phyloP scores from a whole-genome alignment of 106 monocot species.

The Dendrobium catenatum region DNA sequence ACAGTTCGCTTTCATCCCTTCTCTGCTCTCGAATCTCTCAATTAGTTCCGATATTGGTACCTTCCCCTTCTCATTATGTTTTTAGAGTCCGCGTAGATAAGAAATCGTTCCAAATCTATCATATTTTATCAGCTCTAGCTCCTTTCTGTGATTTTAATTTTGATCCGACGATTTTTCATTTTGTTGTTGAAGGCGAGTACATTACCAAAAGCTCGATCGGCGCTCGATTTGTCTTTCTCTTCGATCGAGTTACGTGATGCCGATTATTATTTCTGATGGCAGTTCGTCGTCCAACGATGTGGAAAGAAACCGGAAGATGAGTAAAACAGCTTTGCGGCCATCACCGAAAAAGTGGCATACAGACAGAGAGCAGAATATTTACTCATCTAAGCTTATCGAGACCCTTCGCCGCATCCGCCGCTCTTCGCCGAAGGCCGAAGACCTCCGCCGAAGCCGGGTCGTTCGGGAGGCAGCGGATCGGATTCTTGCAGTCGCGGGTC shows the following conservation, averaged over 20 bases:
- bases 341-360: slow-evolving; percentile 24
- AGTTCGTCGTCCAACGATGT: not conserved
- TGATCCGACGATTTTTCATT: no score
- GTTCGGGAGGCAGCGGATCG: slow-evolving; percentile 56
- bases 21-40: no score
- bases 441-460: slow-evolving; percentile 12
- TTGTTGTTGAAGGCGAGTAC: no score
- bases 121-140: no score
- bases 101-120: no score
- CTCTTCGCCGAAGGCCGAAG: not conserved
- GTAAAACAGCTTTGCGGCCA: not conserved
- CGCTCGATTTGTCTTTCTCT: no score
- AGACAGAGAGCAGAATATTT: slow-evolving; percentile 22
- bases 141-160: no score
- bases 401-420: slow-evolving; percentile 34
- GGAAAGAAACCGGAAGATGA: slow-evolving; percentile 11
- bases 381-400: slow-evolving; percentile 40
- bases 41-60: no score
- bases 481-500: slow-evolving; percentile 40
- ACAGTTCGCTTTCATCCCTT: no score
- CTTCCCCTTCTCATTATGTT: no score
- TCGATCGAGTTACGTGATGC: not conserved
- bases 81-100: no score
- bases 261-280: not conserved
- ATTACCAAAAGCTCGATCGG: no score